Percentiles rank a stretch among this genome's conserved stretches.
Conservation (phyloP, 2,329 filamentous ascomycete species). For the Chrysoporthe puriensis region DNA sequence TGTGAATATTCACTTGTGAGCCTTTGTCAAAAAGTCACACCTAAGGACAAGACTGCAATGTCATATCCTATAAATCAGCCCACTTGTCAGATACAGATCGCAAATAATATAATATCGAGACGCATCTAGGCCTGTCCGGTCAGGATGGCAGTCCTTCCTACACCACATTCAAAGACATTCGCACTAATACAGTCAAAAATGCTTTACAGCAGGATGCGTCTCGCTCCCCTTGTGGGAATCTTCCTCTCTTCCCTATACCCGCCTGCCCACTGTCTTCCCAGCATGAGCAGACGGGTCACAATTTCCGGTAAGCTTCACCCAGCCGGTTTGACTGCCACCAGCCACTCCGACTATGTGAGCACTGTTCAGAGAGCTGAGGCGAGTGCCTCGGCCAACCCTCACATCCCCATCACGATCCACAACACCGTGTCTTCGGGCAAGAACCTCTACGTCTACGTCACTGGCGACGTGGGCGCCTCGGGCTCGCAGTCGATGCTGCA, state of each 20-base stretch:
- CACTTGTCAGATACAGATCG: too few relatives aligned
- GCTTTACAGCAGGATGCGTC: background rate
- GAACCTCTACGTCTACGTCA: background rate
- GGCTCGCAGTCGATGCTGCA: constrained; percentile 6
- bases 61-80: too few relatives aligned
- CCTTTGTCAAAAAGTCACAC: too few relatives aligned
- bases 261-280: background rate
- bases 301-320: background rate
- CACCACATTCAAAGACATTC: background rate
- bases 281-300: background rate
- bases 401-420: constrained; percentile 1
- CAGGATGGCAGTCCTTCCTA: too few relatives aligned
- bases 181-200: background rate
- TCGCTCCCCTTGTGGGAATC: background rate
- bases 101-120: too few relatives aligned
- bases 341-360: background rate
- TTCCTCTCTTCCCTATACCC: background rate
- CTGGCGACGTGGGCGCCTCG: background rate
- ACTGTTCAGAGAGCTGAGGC: background rate
- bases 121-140: too few relatives aligned
- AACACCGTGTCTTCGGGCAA: background rate
- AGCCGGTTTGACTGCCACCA: background rate
- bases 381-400: background rate
- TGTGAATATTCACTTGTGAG: too few relatives aligned
- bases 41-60: too few relatives aligned